A percentile compares a stretch with the other conserved stretches of the same genome.
Conservation (phyloP, 2,329 filamentous ascomycete genomes). For the Bimuria novae-zelandiae region DNA sequence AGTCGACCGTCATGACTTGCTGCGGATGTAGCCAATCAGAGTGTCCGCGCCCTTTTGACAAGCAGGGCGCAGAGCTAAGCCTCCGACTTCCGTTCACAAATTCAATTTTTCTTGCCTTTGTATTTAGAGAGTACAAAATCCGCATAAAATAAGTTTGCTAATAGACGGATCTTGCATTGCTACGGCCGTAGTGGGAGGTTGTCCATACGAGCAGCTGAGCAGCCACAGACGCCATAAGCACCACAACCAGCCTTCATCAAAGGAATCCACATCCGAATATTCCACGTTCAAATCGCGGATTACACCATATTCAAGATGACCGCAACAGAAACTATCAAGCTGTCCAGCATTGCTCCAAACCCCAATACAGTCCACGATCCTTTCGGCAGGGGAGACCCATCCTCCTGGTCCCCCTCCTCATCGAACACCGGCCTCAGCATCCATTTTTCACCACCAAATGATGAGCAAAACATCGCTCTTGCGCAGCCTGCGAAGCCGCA, state of each 20-base stretch:
- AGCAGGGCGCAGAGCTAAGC: conserved; percentile 1
- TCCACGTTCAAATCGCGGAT: too few species aligned
- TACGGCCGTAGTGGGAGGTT: not conserved
- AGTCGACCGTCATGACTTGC: too few species aligned
- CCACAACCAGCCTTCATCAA: not conserved
- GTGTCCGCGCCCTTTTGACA: not conserved
- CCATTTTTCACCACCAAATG: not conserved
- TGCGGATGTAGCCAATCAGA: not conserved
- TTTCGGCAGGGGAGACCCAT: not conserved
- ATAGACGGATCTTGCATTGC: not conserved
- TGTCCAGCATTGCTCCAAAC: not conserved
- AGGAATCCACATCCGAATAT: too few species aligned
- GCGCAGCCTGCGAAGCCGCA: conserved; percentile 8
- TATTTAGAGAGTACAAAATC: not conserved
- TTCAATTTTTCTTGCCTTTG: not conserved
- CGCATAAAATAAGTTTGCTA: too few species aligned
- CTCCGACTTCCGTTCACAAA: not conserved
- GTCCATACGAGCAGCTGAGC: not conserved
- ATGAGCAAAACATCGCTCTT: conserved; percentile 6
- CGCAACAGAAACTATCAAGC: not conserved
- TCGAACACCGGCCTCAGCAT: not conserved
- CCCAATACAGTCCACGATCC: not conserved
- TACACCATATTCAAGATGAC: not conserved
- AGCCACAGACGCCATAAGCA: not conserved
- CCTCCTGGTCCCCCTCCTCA: not conserved